Base-by-base conservation (phyloP, 257 asterid species). In the Gentiana dahurica region DNA sequence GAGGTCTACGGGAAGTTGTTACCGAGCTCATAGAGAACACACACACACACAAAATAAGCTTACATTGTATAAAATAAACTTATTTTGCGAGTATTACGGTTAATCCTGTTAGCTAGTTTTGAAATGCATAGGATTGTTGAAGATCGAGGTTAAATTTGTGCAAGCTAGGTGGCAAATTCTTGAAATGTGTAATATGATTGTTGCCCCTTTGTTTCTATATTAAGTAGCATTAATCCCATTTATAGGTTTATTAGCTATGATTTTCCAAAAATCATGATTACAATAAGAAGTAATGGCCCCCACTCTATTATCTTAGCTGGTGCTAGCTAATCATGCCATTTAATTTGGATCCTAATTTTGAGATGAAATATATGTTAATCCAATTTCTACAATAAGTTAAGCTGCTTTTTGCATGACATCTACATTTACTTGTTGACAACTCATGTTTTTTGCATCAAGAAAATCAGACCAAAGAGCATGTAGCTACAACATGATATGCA, bases 151-250 rank as follows among this genome's bases (percentile, higher is more conserved):
- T 24, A 24, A 24, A 24, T 24, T 24, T 24, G 24, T 24, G 24
- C 24, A 24, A 24, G 50, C 55, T 53, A 54, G 54, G 49, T 57
- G 33, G 59, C 34, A 39, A 56, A 7, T n/a, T 57, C 57, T 36
- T 50, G 43, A 11, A 51, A 43, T 45, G 56, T 43, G 57, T 36
- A 59, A 41, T 35, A 15, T 63, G 66, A 60, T 41, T 7, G 48
- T 53, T 53, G 36, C 41, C 49, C 49, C 9, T 41, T 57, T 12
- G 46, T 51, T 54, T 8, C 61, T 38, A 43, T 3, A 11, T 49
- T 53, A 53, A 36, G 54, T 13, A 24, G 24, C 46, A 15, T 41
- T 10, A 12, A n/a, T 33, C 54, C 49, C 60, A 46, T 24, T 24
- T 24, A 24, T 33, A 58, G 51, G 1, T 36, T 5, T 33, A 57